Percentiles rank a stretch among this genome's conserved stretches.
phyloP scores from a whole-genome alignment of 164 flowering plant species.

The Nymphaea thermarum region DNA sequence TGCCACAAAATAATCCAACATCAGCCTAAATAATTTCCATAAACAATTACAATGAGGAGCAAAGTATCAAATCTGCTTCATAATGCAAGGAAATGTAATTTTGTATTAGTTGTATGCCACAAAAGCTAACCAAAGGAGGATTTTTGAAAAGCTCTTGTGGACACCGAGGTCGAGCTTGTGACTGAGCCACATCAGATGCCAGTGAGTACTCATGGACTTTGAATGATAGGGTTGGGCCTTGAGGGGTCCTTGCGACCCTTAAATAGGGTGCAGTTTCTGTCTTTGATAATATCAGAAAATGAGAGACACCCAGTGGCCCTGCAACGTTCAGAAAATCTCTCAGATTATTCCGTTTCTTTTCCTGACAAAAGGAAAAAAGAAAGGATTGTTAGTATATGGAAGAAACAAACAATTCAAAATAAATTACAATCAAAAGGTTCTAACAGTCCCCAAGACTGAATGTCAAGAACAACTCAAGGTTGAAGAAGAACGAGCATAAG shows the following conservation, averaged over 20 bases:
- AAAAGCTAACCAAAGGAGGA: conserved; percentile 62
- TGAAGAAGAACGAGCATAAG: too few species aligned
- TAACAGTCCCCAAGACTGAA: too few species aligned
- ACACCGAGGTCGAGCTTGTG: conserved; percentile 82
- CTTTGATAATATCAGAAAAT: conserved; percentile 85
- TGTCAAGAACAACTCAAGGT: too few species aligned
- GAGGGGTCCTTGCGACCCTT: conserved; percentile 86
- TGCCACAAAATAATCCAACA: conserved; percentile 14
- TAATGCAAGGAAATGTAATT: neutral
- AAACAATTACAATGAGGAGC: neutral
- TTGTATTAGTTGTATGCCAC: neutral
- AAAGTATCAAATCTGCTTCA: neutral
- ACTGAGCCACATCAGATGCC: conserved; percentile 69
- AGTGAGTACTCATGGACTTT: conserved; percentile 74
- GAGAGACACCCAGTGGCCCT: conserved; percentile 97
- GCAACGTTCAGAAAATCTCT: conserved; percentile 89
- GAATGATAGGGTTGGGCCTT: conserved; percentile 90
- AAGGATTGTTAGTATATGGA: neutral
- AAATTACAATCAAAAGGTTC: too few species aligned
- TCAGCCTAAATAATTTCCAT: neutral
- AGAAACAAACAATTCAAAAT: neutral
- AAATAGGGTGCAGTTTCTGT: conserved; percentile 55
- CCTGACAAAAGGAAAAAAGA: conserved; percentile 34
- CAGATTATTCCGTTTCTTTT: conserved; percentile 71
- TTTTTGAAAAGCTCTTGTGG: conserved; percentile 77